Base-by-base conservation (phyloP, 306 rosid genomes). In the Gastrolobium bilobum region DNA sequence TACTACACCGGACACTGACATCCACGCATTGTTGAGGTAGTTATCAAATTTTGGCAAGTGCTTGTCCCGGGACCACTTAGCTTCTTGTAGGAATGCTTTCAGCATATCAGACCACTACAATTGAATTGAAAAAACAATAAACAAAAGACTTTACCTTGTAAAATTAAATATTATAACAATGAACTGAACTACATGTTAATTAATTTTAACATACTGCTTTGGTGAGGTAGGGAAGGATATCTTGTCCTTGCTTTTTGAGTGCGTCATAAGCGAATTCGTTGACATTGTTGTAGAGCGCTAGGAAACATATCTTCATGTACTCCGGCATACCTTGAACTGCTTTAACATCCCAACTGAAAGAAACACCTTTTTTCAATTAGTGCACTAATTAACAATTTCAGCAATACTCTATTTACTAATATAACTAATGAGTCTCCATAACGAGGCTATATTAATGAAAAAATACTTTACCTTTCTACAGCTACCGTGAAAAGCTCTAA, bases 211-310 rank as follows among this genome's bases (percentile, higher is more conserved):
- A 0, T 79, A 89, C 91, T 5, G 81, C 88, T 79, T 79, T 88
- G 33, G 75, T 82, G 29, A 89, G 83, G 78, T 86, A 71, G 20
- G 94, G 86, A 62, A 88, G 87, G 62, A 58, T 76, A 31, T 83
- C 13, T 0, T 63, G 80, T 37, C 84, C 94, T 7, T 85, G 84
- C 5, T 75, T 81, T 38, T 63, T 83, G n/a, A 84, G 75, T 0
- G 76, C 44, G 8, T 89, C 87, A 43, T 83, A 88, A 35, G 76
- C 81, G 15, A 91, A 76, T 57, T 91, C 88, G 13, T 89, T 91
- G 11, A 89, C 73, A 3, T 85, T 88, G 82, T 91, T 89, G 75
- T 83, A 91, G 4, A 89, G 91, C 42, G 93, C 93, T 7, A 89
- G 74, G 75, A 89, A 91, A 14, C 89, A 84, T 7, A 88, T 38